These are phyloP conservation scores for Lachancea lanzarotensis DNA, from an alignment of 805 yeast genomes.

Conservation along the genomic window DNA sequence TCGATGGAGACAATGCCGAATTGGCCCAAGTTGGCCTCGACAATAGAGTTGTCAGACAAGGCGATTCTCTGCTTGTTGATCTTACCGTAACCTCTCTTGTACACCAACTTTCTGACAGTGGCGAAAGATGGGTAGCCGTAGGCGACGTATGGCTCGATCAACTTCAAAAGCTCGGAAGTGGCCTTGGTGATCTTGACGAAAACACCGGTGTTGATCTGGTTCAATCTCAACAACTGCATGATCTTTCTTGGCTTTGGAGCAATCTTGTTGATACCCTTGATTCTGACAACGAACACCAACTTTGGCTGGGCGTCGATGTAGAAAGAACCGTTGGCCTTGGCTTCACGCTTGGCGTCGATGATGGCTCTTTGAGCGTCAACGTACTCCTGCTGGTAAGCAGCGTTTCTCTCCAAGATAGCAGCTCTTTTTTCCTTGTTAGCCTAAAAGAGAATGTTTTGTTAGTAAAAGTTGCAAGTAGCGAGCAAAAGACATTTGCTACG, in stretches of 20 bases:
- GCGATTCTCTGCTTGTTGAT: conserved; percentile 92
- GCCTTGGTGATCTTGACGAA: conserved; percentile 95
- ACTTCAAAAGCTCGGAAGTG: conserved; percentile 82
- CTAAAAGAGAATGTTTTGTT: too few species aligned
- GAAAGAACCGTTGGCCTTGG: conserved; percentile 90
- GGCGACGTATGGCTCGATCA: conserved; percentile 94
- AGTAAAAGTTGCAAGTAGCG: too few species aligned
- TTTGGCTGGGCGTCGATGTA: conserved; percentile 92
- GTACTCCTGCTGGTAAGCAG: conserved; percentile 95
- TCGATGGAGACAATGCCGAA: conserved; percentile 89
- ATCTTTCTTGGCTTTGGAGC: conserved; percentile 99
- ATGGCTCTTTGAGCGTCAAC: conserved; percentile 84
- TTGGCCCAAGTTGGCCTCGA: conserved; percentile 84
- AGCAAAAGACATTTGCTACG: too few species aligned
- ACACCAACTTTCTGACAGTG: conserved; percentile 84
- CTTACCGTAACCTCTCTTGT: conserved; percentile 99
- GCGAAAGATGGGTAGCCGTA: conserved; percentile 95
- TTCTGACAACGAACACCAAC: conserved; percentile 93
- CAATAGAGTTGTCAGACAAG: conserved; percentile 78
- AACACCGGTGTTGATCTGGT: conserved; percentile 92
- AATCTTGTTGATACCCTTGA: conserved; percentile 98
- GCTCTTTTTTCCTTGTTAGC: conserved; percentile 53
- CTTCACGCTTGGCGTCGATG: conserved; percentile 83
- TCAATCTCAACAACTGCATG: conserved; percentile 85
- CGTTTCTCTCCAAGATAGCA: conserved; percentile 86